Evolutionary conservation across 352 stramenopile genomes (phyloP), one percentile per base, ranked within the genome.

Genomic region (Pythium monospermum): DNA sequence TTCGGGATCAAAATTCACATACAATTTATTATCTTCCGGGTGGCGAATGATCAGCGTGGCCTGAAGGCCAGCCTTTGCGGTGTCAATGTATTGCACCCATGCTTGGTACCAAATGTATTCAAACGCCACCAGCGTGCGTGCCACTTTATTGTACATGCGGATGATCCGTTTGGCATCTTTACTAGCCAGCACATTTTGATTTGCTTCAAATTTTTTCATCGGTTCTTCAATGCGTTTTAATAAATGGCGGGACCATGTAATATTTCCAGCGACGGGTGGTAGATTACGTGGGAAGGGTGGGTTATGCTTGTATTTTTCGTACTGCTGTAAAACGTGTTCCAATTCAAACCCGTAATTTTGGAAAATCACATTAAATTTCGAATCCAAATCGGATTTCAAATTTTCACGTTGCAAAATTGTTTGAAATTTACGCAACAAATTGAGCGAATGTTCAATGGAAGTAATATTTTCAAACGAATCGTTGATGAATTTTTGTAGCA

Each of bases 71-170:
- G 94, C 94, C 59, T 99, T 99, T 15, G 96, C 96, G 16, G 96
- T 95, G 59, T 99, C 96, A 43, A 99, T 98, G 50, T 94, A 97
- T 62, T 98, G 90, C 6, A 98, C 84, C 96, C 96, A 99, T 16
- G 96, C 96, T 55, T 99, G 95, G 59, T 98, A 98, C 96, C 96
- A 99, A 31, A 98, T 96, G 73, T 98, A 98, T 70, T 99, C 96
- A 61, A 99, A 99, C 16, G 91, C 94, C 7, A 99, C 96, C 18
- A 99, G 80, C 12, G 96, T 98, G 12, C 95, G 76, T 23, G 96
- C 96, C 15, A 99, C 92, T 57, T 99, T 99, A 75, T 99, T 99
- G 82, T 99, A 99, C 82, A 98, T 98, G 49, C 97, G 97, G 58
- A 99, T 98, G 59, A 99, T 98, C 1, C 94, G 90, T 61, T 97